Base-by-base conservation (phyloP, 495 filamentous ascomycete genomes). In the Hapsidospora chrysogenum region DNA sequence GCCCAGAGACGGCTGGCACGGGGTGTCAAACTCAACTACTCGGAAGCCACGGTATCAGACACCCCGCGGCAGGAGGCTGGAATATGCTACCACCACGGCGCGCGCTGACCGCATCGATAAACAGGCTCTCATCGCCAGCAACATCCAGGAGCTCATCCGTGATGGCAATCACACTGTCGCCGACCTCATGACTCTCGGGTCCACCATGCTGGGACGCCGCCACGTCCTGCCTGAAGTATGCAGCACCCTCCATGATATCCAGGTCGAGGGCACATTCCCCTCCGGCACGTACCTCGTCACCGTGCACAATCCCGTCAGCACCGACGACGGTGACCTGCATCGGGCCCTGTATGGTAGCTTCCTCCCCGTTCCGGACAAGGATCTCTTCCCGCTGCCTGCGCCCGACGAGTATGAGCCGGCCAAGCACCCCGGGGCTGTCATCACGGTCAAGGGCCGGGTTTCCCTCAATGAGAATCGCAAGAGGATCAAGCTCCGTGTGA, bases 131-230 rank as follows among this genome's bases (percentile, higher is more conserved):
- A 94, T 96, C 45, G 74, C 89, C 26, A 80, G 70, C 47, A 82
- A 82, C 51, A 67, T 97, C 36, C 89, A 95, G 56, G 89, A 95
- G 69, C 76, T 95, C 41, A 87, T 96, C 54, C 89, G 89, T 51
- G 89, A 97, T 87, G 89, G 92, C 52, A 68, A 77, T 37, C 85
- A 94, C 60, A 78, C 66, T 30, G 87, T 97, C 38, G 76, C 86
- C 8, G 83, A 92, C 47, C 80, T 97, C 51, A 95, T 96, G 86
- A 64, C 72, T 33, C 71, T 87, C 42, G 89, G 89, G 46, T 76
- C 80, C 48, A 83, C 76, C 13, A 83, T 97, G 73, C 82, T 97
- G 11, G 89, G 92, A 39, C 81, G 89, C 3, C 80, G 87, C 17
- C 92, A 97, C 53, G 89, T 97, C 41, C 63, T 85, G 11, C 85